These are phyloP conservation scores for Physcomitrellopsis africana DNA, from an alignment of 225 moss, liverwort and hornwort genomes.

Conservation along the genomic window DNA sequence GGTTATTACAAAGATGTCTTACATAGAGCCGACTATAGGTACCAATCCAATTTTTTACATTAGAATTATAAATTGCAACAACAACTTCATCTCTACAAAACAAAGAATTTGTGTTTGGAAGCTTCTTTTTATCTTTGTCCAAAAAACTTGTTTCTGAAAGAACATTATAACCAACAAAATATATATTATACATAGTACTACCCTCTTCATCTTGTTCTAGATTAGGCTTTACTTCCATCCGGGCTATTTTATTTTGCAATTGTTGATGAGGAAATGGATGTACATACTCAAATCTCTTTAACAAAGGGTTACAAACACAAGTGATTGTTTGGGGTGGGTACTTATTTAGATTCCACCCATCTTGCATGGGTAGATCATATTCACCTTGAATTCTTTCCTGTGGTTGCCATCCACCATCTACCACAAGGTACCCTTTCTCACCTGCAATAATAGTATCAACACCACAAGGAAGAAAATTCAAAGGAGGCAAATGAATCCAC, in stretches of 20 bases:
- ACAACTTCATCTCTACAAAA: constrained; percentile 38
- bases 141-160: background rate
- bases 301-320: constrained; percentile 49
- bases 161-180: constrained; percentile 48
- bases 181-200: constrained; percentile 44
- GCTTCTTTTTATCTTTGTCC: background rate
- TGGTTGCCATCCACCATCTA: constrained; percentile 60
- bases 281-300: constrained; percentile 41
- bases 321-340: constrained; percentile 50
- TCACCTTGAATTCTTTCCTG: constrained; percentile 37
- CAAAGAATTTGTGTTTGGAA: background rate
- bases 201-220: background rate
- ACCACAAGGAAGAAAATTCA: constrained; percentile 39
- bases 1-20: constrained; percentile 35
- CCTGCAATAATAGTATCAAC: constrained; percentile 46
- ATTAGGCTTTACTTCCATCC: constrained; percentile 42
- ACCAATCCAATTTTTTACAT: constrained; percentile 44
- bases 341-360: constrained; percentile 23
- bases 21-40: constrained; percentile 34
- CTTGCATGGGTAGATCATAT: constrained; percentile 48
- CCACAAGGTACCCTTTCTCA: constrained; percentile 49
- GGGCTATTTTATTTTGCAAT: constrained; percentile 45
- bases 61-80: constrained; percentile 58
- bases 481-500: constrained; percentile 34
- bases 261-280: constrained; percentile 30